These are phyloP conservation scores for Pythium phragmiticola DNA, from an alignment of 352 stramenopile species.

Conservation along the genomic window DNA sequence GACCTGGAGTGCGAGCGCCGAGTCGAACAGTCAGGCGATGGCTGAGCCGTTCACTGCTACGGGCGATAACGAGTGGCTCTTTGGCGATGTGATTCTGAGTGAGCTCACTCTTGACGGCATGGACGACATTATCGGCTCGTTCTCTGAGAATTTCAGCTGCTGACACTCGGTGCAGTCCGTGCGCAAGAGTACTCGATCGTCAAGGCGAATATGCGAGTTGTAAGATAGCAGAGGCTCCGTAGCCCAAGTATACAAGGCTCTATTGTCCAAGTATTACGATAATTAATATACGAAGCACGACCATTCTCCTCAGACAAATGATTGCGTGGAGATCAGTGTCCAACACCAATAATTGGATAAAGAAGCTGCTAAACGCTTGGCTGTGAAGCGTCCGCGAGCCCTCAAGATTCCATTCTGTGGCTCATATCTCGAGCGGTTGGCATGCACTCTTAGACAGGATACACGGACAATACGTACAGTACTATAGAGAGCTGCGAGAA, in stretches of 20 bases:
- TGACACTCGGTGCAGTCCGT: background rate
- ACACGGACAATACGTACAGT: no score
- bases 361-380: background rate
- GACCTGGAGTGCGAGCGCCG: slow-evolving; percentile 2
- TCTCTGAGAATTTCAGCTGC: slow-evolving; percentile 20
- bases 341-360: background rate
- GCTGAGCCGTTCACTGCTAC: slow-evolving; percentile 1
- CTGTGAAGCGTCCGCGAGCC: background rate
- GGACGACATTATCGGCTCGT: slow-evolving; percentile 15
- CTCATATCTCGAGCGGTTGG: background rate
- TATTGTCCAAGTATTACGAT: no score
- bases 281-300: no score
- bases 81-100: slow-evolving; percentile 19
- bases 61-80: slow-evolving; percentile 1
- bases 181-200: background rate
- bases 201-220: background rate
- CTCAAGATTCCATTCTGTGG: background rate
- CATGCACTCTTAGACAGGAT: no score
- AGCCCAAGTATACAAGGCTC: background rate
- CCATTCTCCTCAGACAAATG: no score
- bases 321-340: background rate
- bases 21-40: background rate
- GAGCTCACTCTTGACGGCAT: slow-evolving; percentile 23
- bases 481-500: no score
- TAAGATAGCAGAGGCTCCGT: background rate